Conservation (phyloP, 2,329 filamentous ascomycete genomes). For the Clarireedia homoeocarpa region DNA sequence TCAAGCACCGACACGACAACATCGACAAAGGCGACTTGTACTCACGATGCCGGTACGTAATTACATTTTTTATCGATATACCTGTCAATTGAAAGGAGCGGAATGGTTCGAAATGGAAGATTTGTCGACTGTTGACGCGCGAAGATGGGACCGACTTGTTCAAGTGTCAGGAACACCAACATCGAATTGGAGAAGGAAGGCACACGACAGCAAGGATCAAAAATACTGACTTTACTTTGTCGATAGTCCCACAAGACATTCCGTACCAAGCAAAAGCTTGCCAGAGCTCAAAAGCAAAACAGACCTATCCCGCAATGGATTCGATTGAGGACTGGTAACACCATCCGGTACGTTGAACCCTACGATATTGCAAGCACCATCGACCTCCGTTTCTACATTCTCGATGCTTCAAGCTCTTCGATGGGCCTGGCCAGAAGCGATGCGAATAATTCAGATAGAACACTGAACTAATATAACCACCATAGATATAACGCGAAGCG, state of each 20-base stretch:
- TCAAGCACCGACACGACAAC: conserved; percentile 9
- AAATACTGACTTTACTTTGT: conserved; percentile 6
- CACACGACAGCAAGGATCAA: conserved; percentile 13
- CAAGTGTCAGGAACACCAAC: not conserved
- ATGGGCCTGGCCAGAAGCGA: no score
- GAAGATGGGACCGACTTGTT: not conserved
- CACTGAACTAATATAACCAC: conserved; percentile 3
- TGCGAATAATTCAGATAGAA: not conserved
- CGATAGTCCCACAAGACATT: conserved; percentile 97
- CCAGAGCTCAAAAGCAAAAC: conserved; percentile 99
- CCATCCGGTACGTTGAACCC: conserved; percentile 70
- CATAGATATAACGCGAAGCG: conserved; percentile 98
- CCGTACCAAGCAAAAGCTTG: conserved; percentile 99
- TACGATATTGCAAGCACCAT: not conserved
- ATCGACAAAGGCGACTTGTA: conserved; percentile 30
- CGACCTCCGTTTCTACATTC: not conserved
- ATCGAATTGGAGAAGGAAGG: conserved; percentile 3
- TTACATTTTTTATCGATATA: conserved; percentile 7
- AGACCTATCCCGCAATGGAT: conserved; percentile 99
- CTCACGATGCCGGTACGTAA: conserved; percentile 49
- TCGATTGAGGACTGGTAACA: conserved; percentile 95
- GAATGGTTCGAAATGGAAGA: not conserved
- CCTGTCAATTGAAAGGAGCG: not conserved
- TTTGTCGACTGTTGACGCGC: not conserved
- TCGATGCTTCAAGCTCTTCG: not conserved